Percentiles rank a stretch among this genome's conserved stretches.
Evolutionary conservation across 306 rosid genomes (phyloP).

Genomic region (Senna siamea): DNA sequence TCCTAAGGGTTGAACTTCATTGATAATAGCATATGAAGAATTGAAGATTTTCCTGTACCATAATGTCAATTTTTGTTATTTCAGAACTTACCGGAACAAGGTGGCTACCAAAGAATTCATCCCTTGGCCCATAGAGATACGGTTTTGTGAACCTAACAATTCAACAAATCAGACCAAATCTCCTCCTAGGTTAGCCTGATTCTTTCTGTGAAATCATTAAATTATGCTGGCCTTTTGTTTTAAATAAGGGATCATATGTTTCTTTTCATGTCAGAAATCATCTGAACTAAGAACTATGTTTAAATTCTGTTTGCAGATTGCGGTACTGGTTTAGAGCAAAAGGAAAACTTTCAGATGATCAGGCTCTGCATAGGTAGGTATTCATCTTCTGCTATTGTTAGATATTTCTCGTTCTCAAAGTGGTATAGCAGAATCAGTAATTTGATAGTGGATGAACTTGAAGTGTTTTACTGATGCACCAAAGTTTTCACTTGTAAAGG

Average conservation of each 20-base stretch:
- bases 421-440: conserved; percentile 27
- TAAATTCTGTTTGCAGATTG: conserved; percentile 63
- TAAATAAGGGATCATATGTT: neutral
- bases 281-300: conserved; percentile 11
- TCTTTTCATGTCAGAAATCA: conserved; percentile 20
- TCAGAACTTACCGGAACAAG: conserved; percentile 91
- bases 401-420: conserved; percentile 15
- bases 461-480: no score
- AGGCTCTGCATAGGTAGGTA: conserved; percentile 97
- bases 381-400: conserved; percentile 27
- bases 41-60: conserved; percentile 12
- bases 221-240: conserved; percentile 11
- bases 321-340: conserved; percentile 91
- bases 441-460: conserved; percentile 22
- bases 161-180: conserved; percentile 82
- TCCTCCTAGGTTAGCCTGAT: conserved; percentile 75
- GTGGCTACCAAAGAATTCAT: conserved; percentile 65
- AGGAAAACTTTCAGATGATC: conserved; percentile 93
- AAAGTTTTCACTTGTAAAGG: no score
- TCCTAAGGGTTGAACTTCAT: neutral
- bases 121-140: conserved; percentile 98
- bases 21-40: conserved; percentile 4
- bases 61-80: conserved; percentile 38
- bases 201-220: conserved; percentile 37
- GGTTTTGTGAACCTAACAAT: conserved; percentile 83